Evolutionary conservation across 2,329 filamentous ascomycete species (phyloP).

Genomic region (Simplicillium aogashimaense): DNA sequence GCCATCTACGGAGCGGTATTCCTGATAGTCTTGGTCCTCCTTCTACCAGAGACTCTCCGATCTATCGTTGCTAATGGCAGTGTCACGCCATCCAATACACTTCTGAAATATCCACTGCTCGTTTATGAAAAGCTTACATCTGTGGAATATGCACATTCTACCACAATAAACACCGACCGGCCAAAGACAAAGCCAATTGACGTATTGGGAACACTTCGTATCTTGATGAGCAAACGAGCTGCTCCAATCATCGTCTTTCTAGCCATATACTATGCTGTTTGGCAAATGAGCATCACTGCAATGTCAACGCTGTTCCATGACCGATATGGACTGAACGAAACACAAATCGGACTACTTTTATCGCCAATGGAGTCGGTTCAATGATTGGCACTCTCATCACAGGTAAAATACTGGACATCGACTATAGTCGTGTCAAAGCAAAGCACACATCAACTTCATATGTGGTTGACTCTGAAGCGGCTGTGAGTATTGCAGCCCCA

Average conservation of each 20-base stretch:
- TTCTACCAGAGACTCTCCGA: slow-evolving; percentile 36
- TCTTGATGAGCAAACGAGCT: slow-evolving; percentile 33
- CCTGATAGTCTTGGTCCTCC: slow-evolving; percentile 25
- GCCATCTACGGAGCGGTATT: slow-evolving; percentile 28
- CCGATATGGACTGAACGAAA: slow-evolving; percentile 30
- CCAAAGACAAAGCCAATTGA: slow-evolving; percentile 25
- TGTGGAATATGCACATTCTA: not conserved
- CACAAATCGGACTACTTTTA: slow-evolving; percentile 40
- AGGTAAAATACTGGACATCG: slow-evolving; percentile 39
- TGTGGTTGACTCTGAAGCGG: slow-evolving; percentile 1
- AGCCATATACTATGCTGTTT: slow-evolving; percentile 40
- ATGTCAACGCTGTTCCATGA: slow-evolving; percentile 37
- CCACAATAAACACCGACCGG: slow-evolving; percentile 1
- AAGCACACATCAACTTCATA: not conserved
- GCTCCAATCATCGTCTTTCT: slow-evolving; percentile 35
- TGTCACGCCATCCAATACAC: slow-evolving; percentile 7
- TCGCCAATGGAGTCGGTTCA: slow-evolving; percentile 44
- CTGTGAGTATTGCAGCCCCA: not conserved
- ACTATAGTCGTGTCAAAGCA: slow-evolving; percentile 34
- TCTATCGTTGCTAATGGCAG: slow-evolving; percentile 32
- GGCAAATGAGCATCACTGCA: slow-evolving; percentile 45
- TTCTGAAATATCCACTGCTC: slow-evolving; percentile 18
- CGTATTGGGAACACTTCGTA: slow-evolving; percentile 31
- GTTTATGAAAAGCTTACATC: slow-evolving; percentile 21
- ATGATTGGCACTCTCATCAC: slow-evolving; percentile 41